Conservation (phyloP, 2,329 filamentous ascomycete species). For the Huntiella bhutanensis region DNA sequence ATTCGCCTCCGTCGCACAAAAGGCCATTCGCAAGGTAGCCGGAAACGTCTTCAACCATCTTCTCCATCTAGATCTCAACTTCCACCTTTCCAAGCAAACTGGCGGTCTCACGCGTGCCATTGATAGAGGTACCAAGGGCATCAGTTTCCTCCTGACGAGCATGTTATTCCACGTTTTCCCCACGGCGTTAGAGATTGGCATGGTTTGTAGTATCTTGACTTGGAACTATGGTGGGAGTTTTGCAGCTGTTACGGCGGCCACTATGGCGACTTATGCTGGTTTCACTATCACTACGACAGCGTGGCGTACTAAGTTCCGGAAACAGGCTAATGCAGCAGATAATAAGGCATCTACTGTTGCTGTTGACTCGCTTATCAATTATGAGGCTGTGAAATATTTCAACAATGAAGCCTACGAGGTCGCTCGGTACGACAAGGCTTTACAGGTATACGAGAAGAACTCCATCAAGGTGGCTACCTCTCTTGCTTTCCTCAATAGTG, state of each 20-base stretch:
- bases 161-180: slow-evolving; percentile 98
- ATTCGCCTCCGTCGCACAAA: slow-evolving; percentile 92
- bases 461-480: slow-evolving; percentile 96
- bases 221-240: slow-evolving; percentile 90
- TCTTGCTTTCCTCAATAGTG: slow-evolving; percentile 75
- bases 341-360: slow-evolving; percentile 90
- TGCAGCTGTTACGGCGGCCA: slow-evolving; percentile 71
- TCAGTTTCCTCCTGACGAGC: slow-evolving; percentile 87
- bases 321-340: slow-evolving; percentile 88
- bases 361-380: slow-evolving; percentile 94
- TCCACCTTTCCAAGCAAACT: slow-evolving; percentile 86
- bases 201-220: slow-evolving; percentile 91
- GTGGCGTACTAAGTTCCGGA: slow-evolving; percentile 91
- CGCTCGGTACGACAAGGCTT: slow-evolving; percentile 67
- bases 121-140: slow-evolving; percentile 92
- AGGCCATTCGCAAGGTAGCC: slow-evolving; percentile 81
- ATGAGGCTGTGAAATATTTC: slow-evolving; percentile 98
- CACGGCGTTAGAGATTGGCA: slow-evolving; percentile 77
- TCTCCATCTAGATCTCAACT: slow-evolving; percentile 72
- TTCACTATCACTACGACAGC: slow-evolving; percentile 94
- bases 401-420: slow-evolving; percentile 97
- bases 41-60: slow-evolving; percentile 85
- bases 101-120: slow-evolving; percentile 86
- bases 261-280: slow-evolving; percentile 87
- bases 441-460: slow-evolving; percentile 73